phyloP scores from a whole-genome alignment of 352 stramenopile genomes.

The Pythium rhizo-oryzae region DNA sequence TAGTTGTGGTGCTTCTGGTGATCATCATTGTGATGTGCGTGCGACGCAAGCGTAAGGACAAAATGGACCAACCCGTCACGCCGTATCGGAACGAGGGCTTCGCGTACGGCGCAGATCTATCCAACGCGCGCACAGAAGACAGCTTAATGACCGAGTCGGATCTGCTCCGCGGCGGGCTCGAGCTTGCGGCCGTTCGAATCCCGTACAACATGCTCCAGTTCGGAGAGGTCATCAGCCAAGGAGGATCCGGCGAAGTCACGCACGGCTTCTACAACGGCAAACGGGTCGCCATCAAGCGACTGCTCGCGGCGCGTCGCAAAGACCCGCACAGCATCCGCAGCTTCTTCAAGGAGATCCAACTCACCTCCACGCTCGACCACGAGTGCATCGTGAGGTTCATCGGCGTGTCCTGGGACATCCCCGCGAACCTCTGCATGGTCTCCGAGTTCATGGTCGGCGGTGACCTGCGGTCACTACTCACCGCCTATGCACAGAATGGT shows the following conservation, averaged over 20 bases:
- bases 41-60: background rate
- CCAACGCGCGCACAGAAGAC: no score
- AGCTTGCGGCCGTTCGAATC: background rate
- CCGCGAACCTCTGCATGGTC: conserved; percentile 37
- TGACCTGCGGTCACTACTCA: conserved; percentile 37
- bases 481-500: conserved; percentile 11
- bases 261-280: background rate
- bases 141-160: background rate
- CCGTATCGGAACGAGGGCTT: no score
- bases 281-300: background rate
- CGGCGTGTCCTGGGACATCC: conserved; percentile 41
- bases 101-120: no score
- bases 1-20: background rate
- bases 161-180: no score
- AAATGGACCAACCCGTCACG: no score
- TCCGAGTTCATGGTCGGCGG: conserved; percentile 46
- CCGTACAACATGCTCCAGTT: background rate
- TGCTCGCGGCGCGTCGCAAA: background rate
- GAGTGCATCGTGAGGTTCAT: conserved; percentile 44
- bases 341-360: conserved; percentile 32
- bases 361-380: conserved; percentile 39
- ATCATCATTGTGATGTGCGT: background rate
- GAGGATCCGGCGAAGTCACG: conserved; percentile 1
- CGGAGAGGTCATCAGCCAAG: background rate
- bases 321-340: background rate